Evolutionary conservation across 768 basidiomycete genomes (phyloP).

Genomic region (Cystobasidium onofrii): DNA sequence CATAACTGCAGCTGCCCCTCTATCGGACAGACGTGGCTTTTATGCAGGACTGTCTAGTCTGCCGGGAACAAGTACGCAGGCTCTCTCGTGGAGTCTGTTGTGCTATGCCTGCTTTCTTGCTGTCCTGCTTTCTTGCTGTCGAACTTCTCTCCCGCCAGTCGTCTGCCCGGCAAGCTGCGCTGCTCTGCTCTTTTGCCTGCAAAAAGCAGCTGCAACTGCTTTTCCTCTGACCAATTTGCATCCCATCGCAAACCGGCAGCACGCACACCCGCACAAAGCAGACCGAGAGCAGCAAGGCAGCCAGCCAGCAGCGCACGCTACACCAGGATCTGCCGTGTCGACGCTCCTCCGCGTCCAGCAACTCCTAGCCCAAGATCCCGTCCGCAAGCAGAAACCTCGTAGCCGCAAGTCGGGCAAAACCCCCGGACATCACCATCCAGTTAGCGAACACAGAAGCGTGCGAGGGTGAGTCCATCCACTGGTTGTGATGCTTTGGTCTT

Average conservation of each 20-base stretch:
- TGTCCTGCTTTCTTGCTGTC: not conserved
- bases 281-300: not conserved
- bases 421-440: not conserved
- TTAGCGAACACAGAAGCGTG: not conserved
- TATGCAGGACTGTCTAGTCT: not conserved
- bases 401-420: not conserved
- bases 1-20: not conserved
- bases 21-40: not conserved
- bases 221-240: not conserved
- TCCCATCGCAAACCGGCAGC: not conserved
- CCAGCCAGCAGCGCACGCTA: not conserved
- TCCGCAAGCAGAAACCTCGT: conserved; percentile 8
- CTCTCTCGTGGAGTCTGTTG: not conserved
- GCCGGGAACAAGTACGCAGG: too few species aligned
- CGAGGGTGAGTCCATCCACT: not conserved
- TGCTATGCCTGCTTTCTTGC: too few species aligned
- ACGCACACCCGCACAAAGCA: not conserved
- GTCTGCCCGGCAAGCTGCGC: not conserved
- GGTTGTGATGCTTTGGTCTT: not conserved
- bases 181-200: not conserved
- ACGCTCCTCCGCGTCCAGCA: not conserved
- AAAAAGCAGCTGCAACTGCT: not conserved
- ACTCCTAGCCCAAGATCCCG: conserved; percentile 8
- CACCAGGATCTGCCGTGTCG: not conserved
- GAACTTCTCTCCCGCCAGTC: not conserved